A percentile compares a stretch with the other conserved stretches of the same genome.
phyloP scores from a whole-genome alignment of 1,284 basidiomycete genomes.

The Ceratorhiza oryzae-sativae region DNA sequence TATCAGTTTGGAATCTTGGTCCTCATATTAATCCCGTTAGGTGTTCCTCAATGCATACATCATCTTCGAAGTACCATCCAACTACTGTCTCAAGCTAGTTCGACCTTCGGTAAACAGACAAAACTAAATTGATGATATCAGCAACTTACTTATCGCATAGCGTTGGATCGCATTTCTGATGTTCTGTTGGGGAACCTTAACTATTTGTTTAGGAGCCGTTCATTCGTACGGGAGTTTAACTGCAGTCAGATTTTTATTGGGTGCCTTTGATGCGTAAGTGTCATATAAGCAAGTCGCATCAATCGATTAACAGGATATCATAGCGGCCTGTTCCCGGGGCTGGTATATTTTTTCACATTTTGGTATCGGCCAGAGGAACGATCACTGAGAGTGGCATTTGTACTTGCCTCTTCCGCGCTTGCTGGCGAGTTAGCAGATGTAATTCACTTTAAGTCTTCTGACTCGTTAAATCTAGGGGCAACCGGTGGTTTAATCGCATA shows the following conservation, averaged over 20 bases:
- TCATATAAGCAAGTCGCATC: neutral
- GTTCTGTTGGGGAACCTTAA: conserved; percentile 24
- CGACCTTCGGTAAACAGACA: conserved; percentile 16
- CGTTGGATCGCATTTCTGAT: conserved; percentile 32
- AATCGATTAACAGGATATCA: neutral
- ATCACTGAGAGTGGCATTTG: conserved; percentile 53
- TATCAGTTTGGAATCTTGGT: too few relatives aligned
- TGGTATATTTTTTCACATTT: conserved; percentile 50
- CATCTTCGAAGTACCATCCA: conserved; percentile 30
- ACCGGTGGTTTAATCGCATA: conserved; percentile 57
- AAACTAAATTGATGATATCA: neutral
- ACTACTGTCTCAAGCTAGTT: conserved; percentile 31
- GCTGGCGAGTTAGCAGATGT: conserved; percentile 22
- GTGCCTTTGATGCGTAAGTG: conserved; percentile 24
- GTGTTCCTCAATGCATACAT: conserved; percentile 26
- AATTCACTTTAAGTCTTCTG: conserved; percentile 38
- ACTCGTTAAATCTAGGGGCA: conserved; percentile 54
- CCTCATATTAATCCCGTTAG: neutral
- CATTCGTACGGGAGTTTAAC: conserved; percentile 25
- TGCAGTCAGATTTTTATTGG: conserved; percentile 22
- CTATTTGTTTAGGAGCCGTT: conserved; percentile 10
- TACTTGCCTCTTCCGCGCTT: conserved; percentile 48
- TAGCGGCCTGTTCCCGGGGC: conserved; percentile 26
- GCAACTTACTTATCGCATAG: neutral
- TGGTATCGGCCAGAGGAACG: conserved; percentile 56